Percentiles rank a stretch among this genome's conserved stretches.
Conservation (phyloP, 2,329 filamentous ascomycete species). For the Erysiphe pulchra region DNA sequence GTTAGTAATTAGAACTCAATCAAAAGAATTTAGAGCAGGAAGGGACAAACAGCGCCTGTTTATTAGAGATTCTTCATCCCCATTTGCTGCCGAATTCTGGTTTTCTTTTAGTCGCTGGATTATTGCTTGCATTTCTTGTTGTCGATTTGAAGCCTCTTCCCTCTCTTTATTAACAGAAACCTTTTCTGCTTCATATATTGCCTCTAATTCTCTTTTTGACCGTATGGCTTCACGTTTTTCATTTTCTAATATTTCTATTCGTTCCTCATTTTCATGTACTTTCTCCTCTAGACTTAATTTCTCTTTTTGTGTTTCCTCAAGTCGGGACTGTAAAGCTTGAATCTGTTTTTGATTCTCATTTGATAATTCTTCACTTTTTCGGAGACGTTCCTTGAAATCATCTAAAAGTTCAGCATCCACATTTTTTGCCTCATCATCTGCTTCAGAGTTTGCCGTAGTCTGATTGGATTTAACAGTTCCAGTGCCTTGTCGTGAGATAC, state of each 20-base stretch:
- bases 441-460: slow-evolving; percentile 17
- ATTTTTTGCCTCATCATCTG: slow-evolving; percentile 49
- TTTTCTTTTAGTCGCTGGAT: slow-evolving; percentile 84
- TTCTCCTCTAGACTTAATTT: slow-evolving; percentile 72
- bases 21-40: not conserved
- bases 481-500: slow-evolving; percentile 29
- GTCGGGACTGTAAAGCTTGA: slow-evolving; percentile 57
- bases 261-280: slow-evolving; percentile 64
- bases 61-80: slow-evolving; percentile 26
- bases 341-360: slow-evolving; percentile 66
- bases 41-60: slow-evolving; percentile 28
- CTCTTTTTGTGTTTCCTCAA: slow-evolving; percentile 65
- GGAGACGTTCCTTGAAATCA: slow-evolving; percentile 59
- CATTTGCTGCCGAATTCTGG: slow-evolving; percentile 45
- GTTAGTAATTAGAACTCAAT: slow-evolving; percentile 4
- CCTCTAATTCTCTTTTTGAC: slow-evolving; percentile 74
- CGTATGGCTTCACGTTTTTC: slow-evolving; percentile 65
- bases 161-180: slow-evolving; percentile 75
- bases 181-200: slow-evolving; percentile 75
- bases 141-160: slow-evolving; percentile 58
- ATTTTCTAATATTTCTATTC: slow-evolving; percentile 54
- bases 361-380: slow-evolving; percentile 51
- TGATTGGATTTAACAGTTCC: slow-evolving; percentile 12
- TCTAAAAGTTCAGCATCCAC: slow-evolving; percentile 58
- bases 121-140: slow-evolving; percentile 74